Conservation (phyloP, 129 eudicot species). For the Cynara cardunculus region DNA sequence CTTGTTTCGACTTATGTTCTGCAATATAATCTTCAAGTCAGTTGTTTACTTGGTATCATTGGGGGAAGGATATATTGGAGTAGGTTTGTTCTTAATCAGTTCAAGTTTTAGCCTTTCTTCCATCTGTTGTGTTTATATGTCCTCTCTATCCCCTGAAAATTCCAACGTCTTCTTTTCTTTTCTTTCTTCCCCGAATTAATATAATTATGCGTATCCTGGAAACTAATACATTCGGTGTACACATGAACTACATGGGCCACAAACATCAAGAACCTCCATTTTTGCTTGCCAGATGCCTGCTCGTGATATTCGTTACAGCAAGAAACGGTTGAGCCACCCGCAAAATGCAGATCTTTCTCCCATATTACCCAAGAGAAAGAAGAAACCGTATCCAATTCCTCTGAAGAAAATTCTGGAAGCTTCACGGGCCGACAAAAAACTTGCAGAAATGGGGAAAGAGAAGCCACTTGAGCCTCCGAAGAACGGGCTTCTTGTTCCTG, state of each 20-base stretch:
- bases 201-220: neutral
- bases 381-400: slow-evolving; percentile 91
- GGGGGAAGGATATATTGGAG: neutral
- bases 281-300: slow-evolving; percentile 32
- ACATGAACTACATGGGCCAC: slow-evolving; percentile 19
- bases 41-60: neutral
- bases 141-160: no score
- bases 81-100: neutral
- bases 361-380: slow-evolving; percentile 59
- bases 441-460: slow-evolving; percentile 86
- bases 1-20: no score
- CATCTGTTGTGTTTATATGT: no score
- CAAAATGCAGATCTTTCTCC: slow-evolving; percentile 97
- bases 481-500: slow-evolving; percentile 81
- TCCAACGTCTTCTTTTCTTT: no score
- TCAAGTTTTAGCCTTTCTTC: neutral
- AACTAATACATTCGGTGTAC: slow-evolving; percentile 12
- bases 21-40: no score
- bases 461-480: slow-evolving; percentile 86
- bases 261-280: slow-evolving; percentile 25
- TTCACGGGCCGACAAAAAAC: slow-evolving; percentile 73
- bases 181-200: neutral
- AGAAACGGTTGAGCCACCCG: slow-evolving; percentile 39
- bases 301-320: slow-evolving; percentile 18
- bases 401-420: slow-evolving; percentile 53